Evolutionary conservation across 148 eudicot genomes (phyloP), one percentile per base, ranked within the genome.

Genomic region (Arbutus unedo): DNA sequence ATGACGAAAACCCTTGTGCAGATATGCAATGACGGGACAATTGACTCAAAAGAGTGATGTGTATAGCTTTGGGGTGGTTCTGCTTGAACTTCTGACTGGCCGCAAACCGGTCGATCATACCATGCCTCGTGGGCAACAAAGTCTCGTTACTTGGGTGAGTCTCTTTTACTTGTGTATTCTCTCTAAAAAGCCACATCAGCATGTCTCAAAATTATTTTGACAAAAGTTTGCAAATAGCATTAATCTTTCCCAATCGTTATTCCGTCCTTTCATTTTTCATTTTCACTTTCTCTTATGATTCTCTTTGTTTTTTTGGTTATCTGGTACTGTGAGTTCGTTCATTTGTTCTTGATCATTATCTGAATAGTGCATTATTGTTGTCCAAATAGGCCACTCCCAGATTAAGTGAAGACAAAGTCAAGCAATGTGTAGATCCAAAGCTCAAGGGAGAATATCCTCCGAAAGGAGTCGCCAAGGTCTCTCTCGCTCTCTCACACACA

Each of bases 1-100:
- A 44, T 83, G 57, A 44, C 31, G 25, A n/a, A 79, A 62, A 81
- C 38, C 64, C 41, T 67, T 16, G 2, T 83, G 82, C 87, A 94
- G 98, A 85, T 94, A 94, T 85, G 98, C 98, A 64, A 93, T 93
- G 98, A 93, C 98, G 48, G 98, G 97, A 75, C 94, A 91, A 82
- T 88, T 94, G 81, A 94, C 92, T 57, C 93, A 92, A 73, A 93
- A 94, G 86, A 94, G 97, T 81, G 98, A 94, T 67, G 97, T 94
- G 31, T 94, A 94, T 83, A 94, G 98, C 84, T 94, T 92, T 54
- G 98, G 98, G 41, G 96, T 94, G 49, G 98, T 92, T 82, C 88
- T 94, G 75, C 91, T 94, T 59, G 98, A 94, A 90, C 96, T 94
- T 77, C 87, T 94, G 83, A 92, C 96, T 81, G 98, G 98, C 51